phyloP scores from a whole-genome alignment of 495 filamentous ascomycete genomes.

The Penicillium canariense region DNA sequence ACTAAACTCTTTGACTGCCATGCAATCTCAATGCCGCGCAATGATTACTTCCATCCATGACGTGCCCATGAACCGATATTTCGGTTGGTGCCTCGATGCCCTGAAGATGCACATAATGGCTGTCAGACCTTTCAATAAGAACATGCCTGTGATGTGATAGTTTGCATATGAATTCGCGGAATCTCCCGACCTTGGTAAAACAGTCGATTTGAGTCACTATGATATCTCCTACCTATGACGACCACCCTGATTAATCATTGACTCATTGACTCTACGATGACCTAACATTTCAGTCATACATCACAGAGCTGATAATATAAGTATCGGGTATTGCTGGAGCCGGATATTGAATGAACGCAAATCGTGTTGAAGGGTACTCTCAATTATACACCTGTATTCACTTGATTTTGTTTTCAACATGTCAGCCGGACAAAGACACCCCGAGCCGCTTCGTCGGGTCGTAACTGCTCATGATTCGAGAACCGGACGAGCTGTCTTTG shows the following conservation, averaged over 20 bases:
- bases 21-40: too few relatives aligned
- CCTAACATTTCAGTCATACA: slow-evolving; percentile 17
- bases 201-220: slow-evolving; percentile 8
- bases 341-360: slow-evolving; percentile 1
- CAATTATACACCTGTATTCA: slow-evolving; percentile 3
- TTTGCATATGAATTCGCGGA: too few relatives aligned
- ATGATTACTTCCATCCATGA: too few relatives aligned
- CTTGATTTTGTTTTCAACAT: slow-evolving; percentile 16
- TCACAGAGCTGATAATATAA: slow-evolving; percentile 20
- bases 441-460: slow-evolving; percentile 18
- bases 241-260: slow-evolving; percentile 11
- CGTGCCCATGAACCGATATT: too few relatives aligned
- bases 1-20: too few relatives aligned
- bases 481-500: slow-evolving; percentile 21
- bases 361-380: background rate
- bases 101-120: too few relatives aligned
- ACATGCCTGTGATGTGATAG: too few relatives aligned
- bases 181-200: slow-evolving; percentile 50
- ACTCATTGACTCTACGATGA: slow-evolving; percentile 10
- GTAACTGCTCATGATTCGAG: slow-evolving; percentile 19
- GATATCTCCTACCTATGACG: slow-evolving; percentile 12
- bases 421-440: slow-evolving; percentile 18
- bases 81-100: too few relatives aligned
- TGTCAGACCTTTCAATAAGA: too few relatives aligned
- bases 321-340: slow-evolving; percentile 6